A percentile compares a stretch with the other conserved stretches of the same genome.
Evolutionary conservation across 805 yeast species (phyloP).

Genomic region (Candida koratica): DNA sequence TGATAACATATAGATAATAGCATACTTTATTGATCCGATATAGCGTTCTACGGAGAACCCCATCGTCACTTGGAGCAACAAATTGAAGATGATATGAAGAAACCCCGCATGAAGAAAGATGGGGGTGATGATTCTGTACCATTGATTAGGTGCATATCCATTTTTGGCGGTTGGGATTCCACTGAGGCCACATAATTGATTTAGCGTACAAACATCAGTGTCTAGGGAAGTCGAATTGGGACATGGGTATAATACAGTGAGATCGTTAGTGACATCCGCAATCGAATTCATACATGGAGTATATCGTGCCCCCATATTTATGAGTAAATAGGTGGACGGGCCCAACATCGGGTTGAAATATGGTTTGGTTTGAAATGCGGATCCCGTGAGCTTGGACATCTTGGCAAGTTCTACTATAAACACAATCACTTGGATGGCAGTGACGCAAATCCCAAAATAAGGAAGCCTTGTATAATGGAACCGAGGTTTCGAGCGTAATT

Average conservation of each 20-base stretch:
- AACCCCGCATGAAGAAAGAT: conserved; percentile 74
- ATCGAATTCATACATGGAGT: conserved; percentile 65
- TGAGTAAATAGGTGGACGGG: conserved; percentile 62
- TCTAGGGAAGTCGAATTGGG: conserved; percentile 56
- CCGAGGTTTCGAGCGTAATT: conserved; percentile 25
- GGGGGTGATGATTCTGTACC: conserved; percentile 68
- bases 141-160: conserved; percentile 51
- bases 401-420: conserved; percentile 58
- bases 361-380: conserved; percentile 64
- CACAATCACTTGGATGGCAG: conserved; percentile 48
- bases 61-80: conserved; percentile 56
- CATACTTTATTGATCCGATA: conserved; percentile 53
- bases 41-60: conserved; percentile 56
- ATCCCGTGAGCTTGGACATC: conserved; percentile 58
- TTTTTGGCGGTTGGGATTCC: conserved; percentile 36
- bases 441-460: conserved; percentile 38
- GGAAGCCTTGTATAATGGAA: conserved; percentile 39
- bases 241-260: conserved; percentile 54
- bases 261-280: conserved; percentile 45
- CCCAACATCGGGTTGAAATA: conserved; percentile 78
- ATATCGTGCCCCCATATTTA: conserved; percentile 68
- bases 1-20: conserved; percentile 52
- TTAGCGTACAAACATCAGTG: conserved; percentile 54
- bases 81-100: conserved; percentile 61
- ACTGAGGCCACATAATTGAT: conserved; percentile 58